Conservation (phyloP, 192 early-diverging fungal species). For the Dissophora ornata region DNA sequence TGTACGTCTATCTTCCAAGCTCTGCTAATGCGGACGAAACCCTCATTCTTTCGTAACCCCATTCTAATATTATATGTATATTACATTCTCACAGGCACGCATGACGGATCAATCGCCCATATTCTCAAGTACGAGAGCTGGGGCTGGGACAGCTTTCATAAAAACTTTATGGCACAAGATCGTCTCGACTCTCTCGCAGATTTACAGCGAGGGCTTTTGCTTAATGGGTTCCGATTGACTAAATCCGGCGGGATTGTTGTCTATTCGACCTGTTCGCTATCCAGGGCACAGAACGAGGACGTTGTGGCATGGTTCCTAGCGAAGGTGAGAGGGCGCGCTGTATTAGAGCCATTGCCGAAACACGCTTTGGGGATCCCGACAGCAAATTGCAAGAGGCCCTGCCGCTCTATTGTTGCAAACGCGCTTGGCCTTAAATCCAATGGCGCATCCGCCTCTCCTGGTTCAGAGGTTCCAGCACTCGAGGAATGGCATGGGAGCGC, state of each 20-base stretch:
- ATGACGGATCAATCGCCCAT: slow-evolving; percentile 90
- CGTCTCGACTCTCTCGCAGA: slow-evolving; percentile 68
- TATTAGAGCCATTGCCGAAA: slow-evolving; percentile 67
- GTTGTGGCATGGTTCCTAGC: slow-evolving; percentile 84
- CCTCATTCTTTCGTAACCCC: too few relatives aligned
- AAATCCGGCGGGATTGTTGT: slow-evolving; percentile 83
- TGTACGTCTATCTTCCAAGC: slow-evolving; percentile 38
- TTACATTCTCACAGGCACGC: slow-evolving; percentile 83
- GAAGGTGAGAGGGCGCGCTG: slow-evolving; percentile 51
- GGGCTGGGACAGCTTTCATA: slow-evolving; percentile 87
- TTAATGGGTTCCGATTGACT: slow-evolving; percentile 81
- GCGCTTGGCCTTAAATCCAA: slow-evolving; percentile 29
- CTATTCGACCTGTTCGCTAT: slow-evolving; percentile 88
- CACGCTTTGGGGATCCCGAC: slow-evolving; percentile 39
- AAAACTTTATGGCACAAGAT: slow-evolving; percentile 74
- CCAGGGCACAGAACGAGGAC: slow-evolving; percentile 86
- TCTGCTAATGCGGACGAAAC: too few relatives aligned
- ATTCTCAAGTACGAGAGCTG: slow-evolving; percentile 79
- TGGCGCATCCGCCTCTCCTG: not conserved
- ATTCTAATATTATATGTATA: too few relatives aligned
- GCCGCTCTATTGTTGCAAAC: slow-evolving; percentile 13
- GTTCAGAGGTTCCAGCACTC: not conserved
- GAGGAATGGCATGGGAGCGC: slow-evolving; percentile 19
- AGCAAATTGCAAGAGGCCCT: slow-evolving; percentile 29
- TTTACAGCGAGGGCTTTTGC: slow-evolving; percentile 76